Evolutionary conservation across 768 basidiomycete genomes (phyloP), one percentile per base, ranked within the genome.

Genomic region (Pholiota microspora): DNA sequence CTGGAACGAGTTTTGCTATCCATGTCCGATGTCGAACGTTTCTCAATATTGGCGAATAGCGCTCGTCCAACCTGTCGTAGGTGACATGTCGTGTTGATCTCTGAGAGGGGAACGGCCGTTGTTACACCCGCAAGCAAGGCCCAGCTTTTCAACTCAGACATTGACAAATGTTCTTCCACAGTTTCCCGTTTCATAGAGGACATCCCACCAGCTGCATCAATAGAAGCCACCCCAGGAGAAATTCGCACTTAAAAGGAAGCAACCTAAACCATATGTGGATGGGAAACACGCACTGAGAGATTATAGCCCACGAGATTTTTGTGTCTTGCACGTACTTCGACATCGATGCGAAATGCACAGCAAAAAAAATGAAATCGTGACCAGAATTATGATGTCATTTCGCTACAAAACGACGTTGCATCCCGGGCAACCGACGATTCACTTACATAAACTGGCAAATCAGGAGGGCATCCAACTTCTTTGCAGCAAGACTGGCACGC

Each of bases 271-370:
- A 23, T 8, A 18, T 42, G 7, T 47, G 25, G 32, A 6, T 16
- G 12, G 35, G 29, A 36, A 51, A 28, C 12, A 36, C 34, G 35
- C 50, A 25, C 13, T 51, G 50, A 51, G 50, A 42, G 23, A 38
- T n/a, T 38, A 51, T 51, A 28, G 50, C 50, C 49, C n/a, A n/a
- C 15, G 35, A 27, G 28, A 32, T 7, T 24, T 12, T 42, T 42
- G 21, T 24, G 40, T 42, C 40, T 42, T 42, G 40, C 40, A 42
- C 9, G 40, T 21, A 7, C 40, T 42, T 7, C 21, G 7, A 8
- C 16, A 42, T 42, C 40, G 23, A 8, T 8, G 16, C 29, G 29
- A 31, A 31, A 31, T 12, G 29, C 29, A 31, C 29, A 31, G 29
- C 12, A 21, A 42, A 7, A 36, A 16, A 16, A 42, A 42, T 21